Evolutionary conservation across 2,329 filamentous ascomycete species (phyloP), one percentile per base, ranked within the genome.

Genomic region (Magnaporthiopsis poae): DNA sequence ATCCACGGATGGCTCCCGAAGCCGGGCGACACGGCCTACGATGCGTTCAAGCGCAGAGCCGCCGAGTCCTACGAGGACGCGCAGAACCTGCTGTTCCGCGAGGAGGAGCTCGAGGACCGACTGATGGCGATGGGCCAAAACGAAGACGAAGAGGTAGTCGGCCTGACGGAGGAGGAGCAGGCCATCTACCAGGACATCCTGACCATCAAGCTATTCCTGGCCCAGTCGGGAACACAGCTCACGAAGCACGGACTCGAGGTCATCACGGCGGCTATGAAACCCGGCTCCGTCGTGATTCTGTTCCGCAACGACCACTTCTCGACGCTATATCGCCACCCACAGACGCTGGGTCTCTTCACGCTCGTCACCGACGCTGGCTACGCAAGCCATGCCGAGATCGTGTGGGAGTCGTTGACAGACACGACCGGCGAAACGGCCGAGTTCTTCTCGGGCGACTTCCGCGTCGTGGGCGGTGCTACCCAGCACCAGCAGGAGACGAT

Each of bases 281-380:
- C 92, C 0, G 94, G 92, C 1, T 87, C 90, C 1, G 86, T 97
- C 69, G 91, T 91, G 0, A 98, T 99, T 64, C 78, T 99, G 1
- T 99, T 99, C 80, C 87, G 95, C 33, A 99, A 99, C 72, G 94
- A 99, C 73, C 95, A 99, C 75, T 99, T 99, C 74, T 92, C 92
- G 60, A 98, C 94, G 0, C 77, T 99, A 0, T 96, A 96, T 77
- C 91, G 93, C 68, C 92, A 98, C 71, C 92, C 94, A 0, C 80
- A 88, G 61, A 91, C 88, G 0, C 82, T 86, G 60, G 84, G 90
- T 70, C 82, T 98, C 1, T 85, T 94, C 69, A 92, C 90, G 0
- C 80, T 99, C 3, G 92, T 99, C 18, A 98, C 95, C 0, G 95
- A 99, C 74, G 90, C 92, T 33, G 95, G 95, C 0, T 99, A 96